Evolutionary conservation across 768 basidiomycete genomes (phyloP).

Genomic region (Cystobasidiopsis lactophilus): DNA sequence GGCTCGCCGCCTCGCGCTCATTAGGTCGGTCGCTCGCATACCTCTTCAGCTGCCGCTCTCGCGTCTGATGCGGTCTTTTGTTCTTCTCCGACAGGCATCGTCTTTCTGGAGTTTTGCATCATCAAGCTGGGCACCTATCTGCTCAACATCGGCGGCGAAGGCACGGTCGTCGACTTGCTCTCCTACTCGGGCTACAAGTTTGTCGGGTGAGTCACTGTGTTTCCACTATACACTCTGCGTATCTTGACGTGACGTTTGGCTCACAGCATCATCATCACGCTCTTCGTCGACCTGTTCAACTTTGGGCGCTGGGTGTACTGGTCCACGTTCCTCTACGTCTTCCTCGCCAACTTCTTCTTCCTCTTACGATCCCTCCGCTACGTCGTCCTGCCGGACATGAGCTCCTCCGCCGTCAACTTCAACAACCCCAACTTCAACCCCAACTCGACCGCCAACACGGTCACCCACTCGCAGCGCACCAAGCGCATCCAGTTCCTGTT

Average conservation of each 20-base stretch:
- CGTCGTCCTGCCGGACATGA: constrained; percentile 63
- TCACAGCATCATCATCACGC: constrained; percentile 53
- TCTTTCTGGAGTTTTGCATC: constrained; percentile 67
- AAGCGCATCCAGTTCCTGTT: constrained; percentile 74
- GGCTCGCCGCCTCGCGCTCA: constrained; percentile 62
- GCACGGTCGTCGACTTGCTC: constrained; percentile 55
- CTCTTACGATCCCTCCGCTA: constrained; percentile 80
- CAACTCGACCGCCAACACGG: constrained; percentile 21
- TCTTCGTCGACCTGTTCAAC: constrained; percentile 48
- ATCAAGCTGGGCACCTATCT: constrained; percentile 85
- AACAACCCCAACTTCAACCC: constrained; percentile 5
- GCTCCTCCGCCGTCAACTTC: constrained; percentile 25
- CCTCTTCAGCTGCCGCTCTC: no score
- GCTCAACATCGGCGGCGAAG: constrained; percentile 51
- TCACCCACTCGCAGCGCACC: constrained; percentile 58
- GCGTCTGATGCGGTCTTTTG: no score
- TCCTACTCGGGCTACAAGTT: constrained; percentile 97
- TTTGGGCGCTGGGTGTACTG: constrained; percentile 42
- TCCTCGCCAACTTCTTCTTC: constrained; percentile 81
- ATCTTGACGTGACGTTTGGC: neutral
- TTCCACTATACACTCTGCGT: neutral
- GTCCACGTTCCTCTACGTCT: constrained; percentile 57
- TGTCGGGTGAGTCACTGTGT: constrained; percentile 43
- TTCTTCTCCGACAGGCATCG: constrained; percentile 33
- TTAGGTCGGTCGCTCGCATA: constrained; percentile 26